phyloP scores from a whole-genome alignment of 2,329 filamentous ascomycete genomes.

The Zasmidium angulare region DNA sequence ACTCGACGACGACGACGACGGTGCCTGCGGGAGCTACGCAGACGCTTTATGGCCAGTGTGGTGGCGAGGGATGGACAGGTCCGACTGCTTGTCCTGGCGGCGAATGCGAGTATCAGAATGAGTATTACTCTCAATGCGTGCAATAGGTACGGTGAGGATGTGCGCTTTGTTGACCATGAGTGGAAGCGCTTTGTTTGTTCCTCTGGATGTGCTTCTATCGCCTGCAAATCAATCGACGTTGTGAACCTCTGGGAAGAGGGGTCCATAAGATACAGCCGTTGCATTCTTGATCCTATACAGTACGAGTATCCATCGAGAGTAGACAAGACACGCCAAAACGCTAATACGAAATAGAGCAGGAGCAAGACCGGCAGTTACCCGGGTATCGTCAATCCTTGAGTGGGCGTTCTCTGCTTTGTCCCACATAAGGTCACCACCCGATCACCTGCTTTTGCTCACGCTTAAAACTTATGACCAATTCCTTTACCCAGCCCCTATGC shows the following conservation, averaged over 20 bases:
- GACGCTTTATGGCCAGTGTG: neutral
- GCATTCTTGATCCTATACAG: neutral
- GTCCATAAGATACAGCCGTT: neutral
- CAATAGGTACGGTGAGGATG: neutral
- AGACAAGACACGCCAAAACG: neutral
- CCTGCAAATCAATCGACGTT: neutral
- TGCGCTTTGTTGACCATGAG: neutral
- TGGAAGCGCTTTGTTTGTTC: too few species aligned
- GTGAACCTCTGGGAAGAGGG: neutral
- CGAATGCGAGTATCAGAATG: neutral
- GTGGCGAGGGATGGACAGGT: neutral
- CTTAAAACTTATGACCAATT: neutral
- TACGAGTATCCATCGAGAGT: neutral
- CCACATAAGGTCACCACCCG: neutral
- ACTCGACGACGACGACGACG: neutral
- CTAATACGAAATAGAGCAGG: neutral
- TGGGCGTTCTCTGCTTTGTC: neutral
- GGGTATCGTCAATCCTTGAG: neutral
- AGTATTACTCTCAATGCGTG: neutral
- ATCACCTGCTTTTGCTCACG: neutral
- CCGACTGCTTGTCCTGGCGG: neutral
- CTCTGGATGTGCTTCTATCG: neutral
- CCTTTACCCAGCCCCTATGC: conserved; percentile 1
- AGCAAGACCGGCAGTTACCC: neutral
- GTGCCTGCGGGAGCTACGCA: neutral